These are phyloP conservation scores for Fusarium clavum DNA, from an alignment of 2,329 filamentous ascomycete species.

Conservation along the genomic window DNA sequence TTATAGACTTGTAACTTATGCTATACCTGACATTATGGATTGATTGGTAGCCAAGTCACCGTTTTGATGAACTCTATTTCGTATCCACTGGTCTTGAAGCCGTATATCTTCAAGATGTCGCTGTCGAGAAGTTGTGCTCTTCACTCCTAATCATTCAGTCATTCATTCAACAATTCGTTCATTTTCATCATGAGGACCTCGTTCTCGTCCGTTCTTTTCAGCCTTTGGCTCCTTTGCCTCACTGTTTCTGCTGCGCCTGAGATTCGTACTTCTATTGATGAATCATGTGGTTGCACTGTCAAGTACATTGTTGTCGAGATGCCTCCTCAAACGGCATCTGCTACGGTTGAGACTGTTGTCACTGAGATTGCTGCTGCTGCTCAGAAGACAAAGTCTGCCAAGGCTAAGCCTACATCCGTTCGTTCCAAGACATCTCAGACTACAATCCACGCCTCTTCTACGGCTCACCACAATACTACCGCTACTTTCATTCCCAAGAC, in stretches of 20 bases:
- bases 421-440: constrained; percentile 5
- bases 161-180: background rate
- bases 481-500: constrained; percentile 14
- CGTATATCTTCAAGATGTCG: constrained; percentile 3
- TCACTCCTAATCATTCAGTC: background rate
- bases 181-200: constrained; percentile 16
- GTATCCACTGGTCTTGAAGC: background rate
- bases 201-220: constrained; percentile 30
- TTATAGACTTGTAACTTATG: background rate
- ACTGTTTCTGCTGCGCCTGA: background rate
- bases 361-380: background rate
- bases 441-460: constrained; percentile 1
- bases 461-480: constrained; percentile 6
- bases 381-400: background rate
- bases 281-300: constrained; percentile 23
- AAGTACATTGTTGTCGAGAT: constrained; percentile 24
- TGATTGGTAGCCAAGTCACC: constrained; percentile 19
- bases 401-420: background rate
- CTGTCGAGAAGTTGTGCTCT: background rate
- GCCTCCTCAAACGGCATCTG: background rate
- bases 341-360: background rate
- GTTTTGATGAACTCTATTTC: constrained; percentile 11
- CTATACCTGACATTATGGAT: constrained; percentile 16
- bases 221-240: constrained; percentile 11
- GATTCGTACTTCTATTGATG: background rate